Percentiles rank a stretch among this genome's conserved stretches.
phyloP scores from a whole-genome alignment of 805 yeast species.

The Metschnikowia continentalis region DNA sequence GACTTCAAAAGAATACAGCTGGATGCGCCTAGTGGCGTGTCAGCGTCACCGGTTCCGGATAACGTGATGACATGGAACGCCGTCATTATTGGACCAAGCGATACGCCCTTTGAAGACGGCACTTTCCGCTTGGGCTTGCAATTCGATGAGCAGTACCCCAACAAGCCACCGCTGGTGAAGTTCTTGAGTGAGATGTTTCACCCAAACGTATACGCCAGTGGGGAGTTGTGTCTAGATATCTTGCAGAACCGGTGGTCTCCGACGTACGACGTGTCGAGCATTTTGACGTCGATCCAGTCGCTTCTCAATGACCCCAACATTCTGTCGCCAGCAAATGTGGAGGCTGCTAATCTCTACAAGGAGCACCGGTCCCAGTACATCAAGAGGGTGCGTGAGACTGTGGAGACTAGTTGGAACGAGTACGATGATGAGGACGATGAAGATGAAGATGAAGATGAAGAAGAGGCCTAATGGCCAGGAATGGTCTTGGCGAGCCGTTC shows the following conservation, averaged over 20 bases:
- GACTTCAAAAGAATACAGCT: constrained; percentile 96
- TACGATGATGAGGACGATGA: constrained; percentile 57
- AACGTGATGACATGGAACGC: constrained; percentile 99
- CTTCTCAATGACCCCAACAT: constrained; percentile 94
- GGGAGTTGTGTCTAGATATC: constrained; percentile 93
- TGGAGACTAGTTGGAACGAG: constrained; percentile 90
- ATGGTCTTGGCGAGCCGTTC: neutral
- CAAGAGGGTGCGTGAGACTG: constrained; percentile 90
- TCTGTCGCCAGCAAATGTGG: constrained; percentile 95
- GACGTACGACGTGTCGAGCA: constrained; percentile 94
- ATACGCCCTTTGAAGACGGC: constrained; percentile 97
- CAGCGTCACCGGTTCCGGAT: constrained; percentile 95
- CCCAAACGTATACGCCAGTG: constrained; percentile 94
- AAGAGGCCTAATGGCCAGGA: neutral
- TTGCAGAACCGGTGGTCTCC: constrained; percentile 98
- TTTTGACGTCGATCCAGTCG: constrained; percentile 87
- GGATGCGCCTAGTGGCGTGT: constrained; percentile 97
- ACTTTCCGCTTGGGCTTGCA: constrained; percentile 82
- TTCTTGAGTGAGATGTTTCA: constrained; percentile 95
- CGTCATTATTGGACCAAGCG: constrained; percentile 94
- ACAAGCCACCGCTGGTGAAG: constrained; percentile 91
- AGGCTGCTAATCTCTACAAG: constrained; percentile 91
- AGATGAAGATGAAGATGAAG: constrained; percentile 15
- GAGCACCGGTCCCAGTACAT: constrained; percentile 92
- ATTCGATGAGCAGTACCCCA: constrained; percentile 96